Evolutionary conservation across 345 rosid species (phyloP), one percentile per base, ranked within the genome.

Genomic region (Euphorbia pulcherrima): DNA sequence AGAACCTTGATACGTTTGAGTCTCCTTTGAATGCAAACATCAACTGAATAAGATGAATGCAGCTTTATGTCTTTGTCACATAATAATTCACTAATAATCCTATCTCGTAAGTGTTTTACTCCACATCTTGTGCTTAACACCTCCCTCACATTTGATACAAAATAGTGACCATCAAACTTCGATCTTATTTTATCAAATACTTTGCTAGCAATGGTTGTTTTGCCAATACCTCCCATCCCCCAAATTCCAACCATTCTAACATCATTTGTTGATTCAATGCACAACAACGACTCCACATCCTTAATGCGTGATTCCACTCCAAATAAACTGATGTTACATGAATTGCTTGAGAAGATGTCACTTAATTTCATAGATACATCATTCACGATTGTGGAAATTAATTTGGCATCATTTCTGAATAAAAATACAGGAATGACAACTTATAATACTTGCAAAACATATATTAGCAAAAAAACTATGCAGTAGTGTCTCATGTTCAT

Each of bases 191-290:
- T 17, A 20, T 2, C 47, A 30, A 46, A 64, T n/a, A 64, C 12
- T 48, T 2, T 24, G 4, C 28, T 24, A 17, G 54, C 67, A 18
- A 47, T 14, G 47, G 67, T 29, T 44, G 67, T 27, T 21, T 64
- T 64, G 0, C 67, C 56, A 27, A 44, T 46, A 2, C 67, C 56
- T 0, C 39, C 55, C 67, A 64, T 64, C 11, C 67, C 67, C 67
- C 67, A 64, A 17, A 64, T 64, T 46, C 67, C 67, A 14, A 64
- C 39, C 13, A 11, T 26, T 2, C 54, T 18, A 9, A 23, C n/a
- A 64, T 27, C 39, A 60, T 60, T 21, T 16, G 1, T 20, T 1
- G 20, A 14, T 2, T n/a, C 7, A 2, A 64, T 14, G 37, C 37
- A 33, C 7, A 33, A 33, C 18, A 64, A 48, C 12, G 12, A 48